Conservation (phyloP, 202 grass and related monocot species). For the Setaria viridis region DNA sequence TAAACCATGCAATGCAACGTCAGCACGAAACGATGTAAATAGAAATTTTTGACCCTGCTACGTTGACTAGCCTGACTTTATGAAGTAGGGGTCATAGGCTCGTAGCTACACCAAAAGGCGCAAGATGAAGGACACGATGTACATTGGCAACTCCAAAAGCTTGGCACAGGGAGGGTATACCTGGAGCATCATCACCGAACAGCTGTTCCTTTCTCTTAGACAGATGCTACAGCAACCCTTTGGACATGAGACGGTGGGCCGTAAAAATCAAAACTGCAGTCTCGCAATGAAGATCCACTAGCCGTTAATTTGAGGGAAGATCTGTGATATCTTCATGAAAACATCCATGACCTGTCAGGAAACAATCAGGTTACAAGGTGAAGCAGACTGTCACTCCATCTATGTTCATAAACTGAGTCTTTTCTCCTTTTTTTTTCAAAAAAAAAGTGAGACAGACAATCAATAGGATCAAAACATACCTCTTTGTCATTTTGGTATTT, state of each 20-base stretch:
- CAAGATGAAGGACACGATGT: slow-evolving; percentile 23
- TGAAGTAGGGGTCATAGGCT: background rate
- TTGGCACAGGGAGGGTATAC: background rate
- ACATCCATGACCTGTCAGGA: slow-evolving; percentile 93
- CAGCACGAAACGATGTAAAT: background rate
- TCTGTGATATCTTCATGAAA: slow-evolving; percentile 95
- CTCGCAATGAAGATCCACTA: slow-evolving; percentile 42
- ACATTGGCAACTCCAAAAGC: slow-evolving; percentile 35
- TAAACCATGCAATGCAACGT: slow-evolving; percentile 19
- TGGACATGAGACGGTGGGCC: slow-evolving; percentile 18
- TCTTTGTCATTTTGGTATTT: slow-evolving; percentile 99
- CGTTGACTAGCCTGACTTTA: slow-evolving; percentile 22
- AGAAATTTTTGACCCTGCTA: background rate
- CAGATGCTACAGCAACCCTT: slow-evolving; percentile 21
- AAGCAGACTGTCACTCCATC: background rate
- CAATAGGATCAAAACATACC: slow-evolving; percentile 50
- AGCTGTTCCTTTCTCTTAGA: slow-evolving; percentile 27
- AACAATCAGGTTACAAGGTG: slow-evolving; percentile 8
- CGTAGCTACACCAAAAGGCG: slow-evolving; percentile 22
- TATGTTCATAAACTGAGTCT: background rate
- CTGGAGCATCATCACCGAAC: slow-evolving; percentile 6
- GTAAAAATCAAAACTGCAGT: slow-evolving; percentile 40
- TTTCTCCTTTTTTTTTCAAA: background rate
- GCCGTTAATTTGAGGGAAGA: slow-evolving; percentile 90
- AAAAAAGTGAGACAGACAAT: background rate